Conservation (phyloP, 768 basidiomycete genomes). For the Tricholoma furcatifolium region DNA sequence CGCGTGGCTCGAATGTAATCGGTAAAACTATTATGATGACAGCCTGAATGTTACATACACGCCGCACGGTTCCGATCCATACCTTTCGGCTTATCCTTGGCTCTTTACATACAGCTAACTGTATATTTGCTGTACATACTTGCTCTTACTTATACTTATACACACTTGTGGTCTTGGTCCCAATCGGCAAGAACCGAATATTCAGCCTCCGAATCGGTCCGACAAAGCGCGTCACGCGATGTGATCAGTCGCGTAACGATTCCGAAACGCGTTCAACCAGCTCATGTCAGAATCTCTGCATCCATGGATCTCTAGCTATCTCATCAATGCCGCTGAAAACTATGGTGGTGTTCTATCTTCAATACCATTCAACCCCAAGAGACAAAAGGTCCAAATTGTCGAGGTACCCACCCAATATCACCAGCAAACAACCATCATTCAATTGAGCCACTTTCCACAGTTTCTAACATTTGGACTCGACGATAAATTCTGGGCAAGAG, state of each 20-base stretch:
- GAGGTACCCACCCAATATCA: constrained; percentile 38
- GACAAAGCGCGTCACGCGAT: constrained; percentile 15
- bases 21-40: too few relatives aligned
- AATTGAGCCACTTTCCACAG: constrained; percentile 30
- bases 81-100: too few relatives aligned
- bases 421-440: not conserved
- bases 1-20: too few relatives aligned
- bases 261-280: constrained; percentile 5
- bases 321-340: constrained; percentile 48
- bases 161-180: too few relatives aligned
- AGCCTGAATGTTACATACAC: too few relatives aligned
- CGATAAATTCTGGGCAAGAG: constrained; percentile 56
- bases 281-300: constrained; percentile 35
- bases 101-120: too few relatives aligned
- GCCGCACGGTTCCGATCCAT: too few relatives aligned
- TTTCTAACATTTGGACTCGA: constrained; percentile 53
- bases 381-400: constrained; percentile 57
- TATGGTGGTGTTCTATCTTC: constrained; percentile 45
- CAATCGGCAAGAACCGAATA: not conserved
- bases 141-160: too few relatives aligned
- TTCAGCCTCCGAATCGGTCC: not conserved
- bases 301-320: constrained; percentile 60
- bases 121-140: too few relatives aligned
- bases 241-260: constrained; percentile 12
- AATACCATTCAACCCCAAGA: constrained; percentile 32